Evolutionary conservation across 805 yeast species (phyloP).

Genomic region (Candida fluviatilis): DNA sequence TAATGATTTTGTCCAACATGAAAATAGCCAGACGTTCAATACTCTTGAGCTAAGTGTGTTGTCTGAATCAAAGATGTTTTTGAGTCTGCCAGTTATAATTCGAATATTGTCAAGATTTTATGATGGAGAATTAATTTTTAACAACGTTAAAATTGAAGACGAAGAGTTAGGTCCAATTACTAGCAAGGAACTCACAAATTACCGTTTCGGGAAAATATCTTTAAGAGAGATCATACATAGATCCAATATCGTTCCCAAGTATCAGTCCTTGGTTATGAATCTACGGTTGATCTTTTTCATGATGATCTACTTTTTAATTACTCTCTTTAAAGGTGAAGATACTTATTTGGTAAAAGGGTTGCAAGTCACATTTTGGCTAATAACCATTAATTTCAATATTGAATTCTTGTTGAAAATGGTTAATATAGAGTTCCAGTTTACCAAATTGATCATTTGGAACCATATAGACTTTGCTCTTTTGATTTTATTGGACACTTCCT

Average conservation of each 20-base stretch:
- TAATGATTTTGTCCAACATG: constrained; percentile 15
- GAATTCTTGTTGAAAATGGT: constrained; percentile 43
- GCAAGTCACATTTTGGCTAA: constrained; percentile 39
- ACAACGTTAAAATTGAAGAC: constrained; percentile 5
- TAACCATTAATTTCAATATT: constrained; percentile 44
- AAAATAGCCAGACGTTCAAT: constrained; percentile 23
- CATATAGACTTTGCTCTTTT: constrained; percentile 43
- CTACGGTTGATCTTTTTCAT: constrained; percentile 28
- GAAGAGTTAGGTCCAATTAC: constrained; percentile 15
- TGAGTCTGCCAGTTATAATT: constrained; percentile 49
- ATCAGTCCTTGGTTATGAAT: constrained; percentile 38
- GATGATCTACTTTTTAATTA: constrained; percentile 26
- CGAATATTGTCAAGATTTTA: constrained; percentile 46
- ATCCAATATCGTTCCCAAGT: constrained; percentile 35
- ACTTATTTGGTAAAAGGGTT: constrained; percentile 6
- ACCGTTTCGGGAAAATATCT: constrained; percentile 27
- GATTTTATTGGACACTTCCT: constrained; percentile 31
- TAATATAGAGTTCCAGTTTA: constrained; percentile 42
- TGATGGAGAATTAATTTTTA: constrained; percentile 45
- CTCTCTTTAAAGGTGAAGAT: constrained; percentile 13
- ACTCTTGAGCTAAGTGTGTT: constrained; percentile 50
- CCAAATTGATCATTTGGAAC: constrained; percentile 52
- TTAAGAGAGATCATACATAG: constrained; percentile 27
- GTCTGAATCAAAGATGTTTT: constrained; percentile 48
- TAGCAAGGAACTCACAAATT: constrained; percentile 21